A percentile compares a stretch with the other conserved stretches of the same genome.
phyloP scores from a whole-genome alignment of 495 filamentous ascomycete genomes.

The Friedmanniomyces endolithicus region DNA sequence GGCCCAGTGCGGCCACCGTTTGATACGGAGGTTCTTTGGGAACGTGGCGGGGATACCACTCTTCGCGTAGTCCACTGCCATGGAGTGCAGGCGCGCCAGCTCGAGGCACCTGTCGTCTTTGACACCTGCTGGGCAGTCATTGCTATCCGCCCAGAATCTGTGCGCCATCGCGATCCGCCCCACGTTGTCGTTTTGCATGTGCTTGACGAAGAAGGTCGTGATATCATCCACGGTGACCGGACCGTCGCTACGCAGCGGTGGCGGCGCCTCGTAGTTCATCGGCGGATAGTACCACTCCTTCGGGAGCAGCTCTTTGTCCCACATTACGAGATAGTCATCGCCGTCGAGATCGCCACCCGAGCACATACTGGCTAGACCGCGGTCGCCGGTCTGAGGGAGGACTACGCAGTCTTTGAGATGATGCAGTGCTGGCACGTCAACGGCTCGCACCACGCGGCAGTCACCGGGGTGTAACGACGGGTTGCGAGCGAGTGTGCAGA shows the following conservation, averaged over 20 bases:
- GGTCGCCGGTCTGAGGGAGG: conserved; percentile 71
- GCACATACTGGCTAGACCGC: conserved; percentile 81
- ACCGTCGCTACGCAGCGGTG: conserved; percentile 37
- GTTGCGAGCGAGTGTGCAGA: conserved; percentile 80
- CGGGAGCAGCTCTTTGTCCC: conserved; percentile 70
- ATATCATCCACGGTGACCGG: conserved; percentile 58
- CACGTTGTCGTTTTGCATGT: conserved; percentile 85
- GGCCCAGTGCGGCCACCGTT: conserved; percentile 81
- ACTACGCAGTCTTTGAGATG: conserved; percentile 79
- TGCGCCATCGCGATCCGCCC: conserved; percentile 72
- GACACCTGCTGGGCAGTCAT: conserved; percentile 41
- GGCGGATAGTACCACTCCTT: conserved; percentile 53
- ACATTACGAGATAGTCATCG: conserved; percentile 89
- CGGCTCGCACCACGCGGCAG: conserved; percentile 74
- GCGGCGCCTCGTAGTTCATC: conserved; percentile 55
- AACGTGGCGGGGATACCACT: conserved; percentile 66
- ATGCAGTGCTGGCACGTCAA: conserved; percentile 57
- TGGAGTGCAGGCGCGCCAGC: conserved; percentile 73
- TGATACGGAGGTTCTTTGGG: conserved; percentile 44
- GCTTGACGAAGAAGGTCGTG: conserved; percentile 73
- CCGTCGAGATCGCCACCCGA: conserved; percentile 94
- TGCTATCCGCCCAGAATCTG: conserved; percentile 60
- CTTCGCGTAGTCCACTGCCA: conserved; percentile 88
- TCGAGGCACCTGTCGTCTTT: conserved; percentile 56
- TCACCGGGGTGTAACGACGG: conserved; percentile 92